Conservation (phyloP, 345 rosid species). For the Psidium guajava region DNA sequence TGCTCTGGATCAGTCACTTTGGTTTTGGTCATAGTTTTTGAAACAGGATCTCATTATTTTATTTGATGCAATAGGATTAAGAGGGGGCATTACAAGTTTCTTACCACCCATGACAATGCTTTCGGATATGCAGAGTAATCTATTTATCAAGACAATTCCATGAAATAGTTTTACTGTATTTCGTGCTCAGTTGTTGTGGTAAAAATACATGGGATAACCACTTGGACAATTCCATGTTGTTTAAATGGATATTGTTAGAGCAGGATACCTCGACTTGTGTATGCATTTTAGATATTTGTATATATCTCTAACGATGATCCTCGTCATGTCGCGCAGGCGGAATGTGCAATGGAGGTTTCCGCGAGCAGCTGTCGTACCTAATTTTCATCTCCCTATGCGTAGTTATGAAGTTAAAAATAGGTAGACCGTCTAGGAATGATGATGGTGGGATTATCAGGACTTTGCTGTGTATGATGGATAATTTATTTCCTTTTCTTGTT, state of each 20-base stretch:
- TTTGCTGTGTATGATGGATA: not conserved
- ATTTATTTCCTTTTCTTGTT: not conserved
- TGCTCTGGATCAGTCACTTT: not conserved
- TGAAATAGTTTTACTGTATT: not conserved
- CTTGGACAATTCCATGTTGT: not conserved
- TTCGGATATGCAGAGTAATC: not conserved
- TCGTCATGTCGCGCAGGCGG: slow-evolving; percentile 13
- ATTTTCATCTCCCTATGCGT: slow-evolving; percentile 84
- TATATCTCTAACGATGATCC: not conserved
- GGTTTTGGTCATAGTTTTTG: not conserved
- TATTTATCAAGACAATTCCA: not conserved
- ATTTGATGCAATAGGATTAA: not conserved
- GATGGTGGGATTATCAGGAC: not conserved
- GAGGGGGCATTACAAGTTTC: not conserved
- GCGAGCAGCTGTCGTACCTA: slow-evolving; percentile 55
- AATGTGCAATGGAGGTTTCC: slow-evolving; percentile 46
- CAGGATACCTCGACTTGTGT: not conserved
- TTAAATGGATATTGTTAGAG: not conserved
- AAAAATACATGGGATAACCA: not conserved
- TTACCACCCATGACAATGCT: not conserved
- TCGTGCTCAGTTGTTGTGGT: rapidly evolving
- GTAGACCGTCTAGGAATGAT: slow-evolving; percentile 7
- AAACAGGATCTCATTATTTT: not conserved
- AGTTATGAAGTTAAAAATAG: slow-evolving; percentile 77
- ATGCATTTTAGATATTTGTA: not conserved